phyloP scores from a whole-genome alignment of 768 basidiomycete species.

The Podaxis sp. region DNA sequence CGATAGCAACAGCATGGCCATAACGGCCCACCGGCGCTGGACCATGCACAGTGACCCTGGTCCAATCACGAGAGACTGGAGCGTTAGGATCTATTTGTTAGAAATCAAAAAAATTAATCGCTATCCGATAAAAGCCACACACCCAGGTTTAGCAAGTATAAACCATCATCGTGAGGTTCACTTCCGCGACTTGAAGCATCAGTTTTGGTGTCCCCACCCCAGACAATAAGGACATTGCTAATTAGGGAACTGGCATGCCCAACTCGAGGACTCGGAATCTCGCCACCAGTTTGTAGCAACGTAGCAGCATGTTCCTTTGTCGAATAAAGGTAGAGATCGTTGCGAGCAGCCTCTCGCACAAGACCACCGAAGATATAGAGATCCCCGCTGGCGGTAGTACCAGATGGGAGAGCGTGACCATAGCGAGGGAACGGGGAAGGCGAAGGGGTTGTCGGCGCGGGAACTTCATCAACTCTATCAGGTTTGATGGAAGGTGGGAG shows the following conservation, averaged over 20 bases:
- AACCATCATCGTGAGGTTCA: conserved; percentile 76
- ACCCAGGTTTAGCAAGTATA: conserved; percentile 96
- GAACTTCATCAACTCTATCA: conserved; percentile 47
- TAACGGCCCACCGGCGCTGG: conserved; percentile 86
- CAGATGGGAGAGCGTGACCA: conserved; percentile 87
- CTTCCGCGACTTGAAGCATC: conserved; percentile 63
- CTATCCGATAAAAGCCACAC: conserved; percentile 29
- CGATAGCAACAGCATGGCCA: conserved; percentile 94
- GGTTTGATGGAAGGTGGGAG: conserved; percentile 64
- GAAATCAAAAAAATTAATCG: conserved; percentile 8
- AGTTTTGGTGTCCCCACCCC: conserved; percentile 97
- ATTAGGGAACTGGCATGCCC: conserved; percentile 96
- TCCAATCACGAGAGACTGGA: conserved; percentile 93
- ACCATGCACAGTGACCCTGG: conserved; percentile 75
- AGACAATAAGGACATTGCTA: conserved; percentile 92
- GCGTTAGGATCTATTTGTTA: conserved; percentile 1
- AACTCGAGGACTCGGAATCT: conserved; percentile 87
- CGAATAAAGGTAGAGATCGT: conserved; percentile 92
- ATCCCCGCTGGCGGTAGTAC: conserved; percentile 77
- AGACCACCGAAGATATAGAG: conserved; percentile 97
- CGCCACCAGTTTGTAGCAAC: conserved; percentile 84
- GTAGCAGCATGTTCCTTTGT: conserved; percentile 77
- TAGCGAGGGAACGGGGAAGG: conserved; percentile 95
- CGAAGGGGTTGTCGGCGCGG: conserved; percentile 66
- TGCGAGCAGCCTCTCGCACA: conserved; percentile 84